Evolutionary conservation across 2,329 filamentous ascomycete species (phyloP), one percentile per base, ranked within the genome.

Genomic region (Calonectria pseudoturangicola): DNA sequence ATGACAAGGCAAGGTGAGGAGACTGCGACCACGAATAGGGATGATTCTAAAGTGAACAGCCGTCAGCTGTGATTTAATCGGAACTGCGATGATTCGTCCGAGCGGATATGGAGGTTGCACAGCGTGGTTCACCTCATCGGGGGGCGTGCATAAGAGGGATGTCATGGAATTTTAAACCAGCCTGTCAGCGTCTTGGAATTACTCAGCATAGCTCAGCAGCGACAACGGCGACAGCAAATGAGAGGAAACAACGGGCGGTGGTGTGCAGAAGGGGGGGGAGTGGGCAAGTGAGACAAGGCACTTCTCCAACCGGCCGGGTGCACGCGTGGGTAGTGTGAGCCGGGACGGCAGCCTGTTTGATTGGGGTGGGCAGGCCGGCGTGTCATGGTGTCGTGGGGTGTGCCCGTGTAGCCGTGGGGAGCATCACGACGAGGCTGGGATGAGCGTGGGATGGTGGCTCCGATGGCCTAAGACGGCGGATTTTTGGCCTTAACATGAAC

Each of bases 141-240:
- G 75, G 77, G 72, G 75, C 68, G 78, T 79, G 79, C 69, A 73
- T 66, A 51, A 68, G 74, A 68, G 70, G 69, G 71, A 39, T 68
- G 76, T 77, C 75, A 73, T 71, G 67, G 72, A 63, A 76, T 62
- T 51, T 68, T 41, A 39, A 58, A 54, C 41, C 70, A 79, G 75
- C 82, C 82, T 84, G 78, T 84, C 76, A 83, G 78, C 80, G 78
- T 77, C 54, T 64, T 77, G 79, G 64, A 81, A 84, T 84, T 84
- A 83, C 81, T 83, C 82, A 83, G 82, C 82, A 74, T 58, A 39
- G 68, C 56, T 74, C 62, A 76, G 75, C 74, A 69, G 51, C 41
- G 50, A 62, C 67, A 69, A 72, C 45, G 67, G 54, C 30, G 66
- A 70, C 75, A 79, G 71, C 78, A 77, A 73, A 73, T 66, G 65